These are phyloP conservation scores for Lactuca saligna DNA, from an alignment of 129 eudicot species.

Conservation along the genomic window DNA sequence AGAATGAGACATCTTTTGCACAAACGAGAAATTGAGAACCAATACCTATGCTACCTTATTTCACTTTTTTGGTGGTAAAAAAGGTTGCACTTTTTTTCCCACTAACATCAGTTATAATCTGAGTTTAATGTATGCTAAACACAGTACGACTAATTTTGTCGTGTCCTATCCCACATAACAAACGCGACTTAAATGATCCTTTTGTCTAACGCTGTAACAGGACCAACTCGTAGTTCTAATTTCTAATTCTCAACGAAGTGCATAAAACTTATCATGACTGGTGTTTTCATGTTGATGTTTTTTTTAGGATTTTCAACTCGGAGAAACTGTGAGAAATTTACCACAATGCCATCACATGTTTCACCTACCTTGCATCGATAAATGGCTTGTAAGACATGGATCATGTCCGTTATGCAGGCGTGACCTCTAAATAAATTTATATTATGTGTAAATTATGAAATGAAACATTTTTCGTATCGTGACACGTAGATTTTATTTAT, in stretches of 20 bases:
- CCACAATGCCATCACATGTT: conserved; percentile 98
- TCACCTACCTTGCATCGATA: conserved; percentile 95
- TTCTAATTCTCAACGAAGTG: background rate
- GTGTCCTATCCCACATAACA: no score
- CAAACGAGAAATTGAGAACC: no score
- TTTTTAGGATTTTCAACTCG: conserved; percentile 83
- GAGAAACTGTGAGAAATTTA: conserved; percentile 81
- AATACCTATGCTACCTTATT: no score
- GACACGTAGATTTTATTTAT: conserved; percentile 31
- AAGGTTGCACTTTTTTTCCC: no score
- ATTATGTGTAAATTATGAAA: conserved; percentile 38
- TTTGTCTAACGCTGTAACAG: background rate
- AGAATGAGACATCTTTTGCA: no score
- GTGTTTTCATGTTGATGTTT: background rate
- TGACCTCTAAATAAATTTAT: conserved; percentile 51
- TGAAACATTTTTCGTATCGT: conserved; percentile 36
- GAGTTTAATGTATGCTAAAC: background rate
- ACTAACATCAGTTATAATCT: background rate
- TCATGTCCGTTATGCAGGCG: conserved; percentile 98
- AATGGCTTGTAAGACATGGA: conserved; percentile 93
- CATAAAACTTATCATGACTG: background rate
- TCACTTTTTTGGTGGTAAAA: no score
- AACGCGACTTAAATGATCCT: no score
- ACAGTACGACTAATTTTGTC: no score
- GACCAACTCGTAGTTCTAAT: background rate